Conservation (phyloP, 1,284 basidiomycete genomes). For the Sphagnurus paluster region DNA sequence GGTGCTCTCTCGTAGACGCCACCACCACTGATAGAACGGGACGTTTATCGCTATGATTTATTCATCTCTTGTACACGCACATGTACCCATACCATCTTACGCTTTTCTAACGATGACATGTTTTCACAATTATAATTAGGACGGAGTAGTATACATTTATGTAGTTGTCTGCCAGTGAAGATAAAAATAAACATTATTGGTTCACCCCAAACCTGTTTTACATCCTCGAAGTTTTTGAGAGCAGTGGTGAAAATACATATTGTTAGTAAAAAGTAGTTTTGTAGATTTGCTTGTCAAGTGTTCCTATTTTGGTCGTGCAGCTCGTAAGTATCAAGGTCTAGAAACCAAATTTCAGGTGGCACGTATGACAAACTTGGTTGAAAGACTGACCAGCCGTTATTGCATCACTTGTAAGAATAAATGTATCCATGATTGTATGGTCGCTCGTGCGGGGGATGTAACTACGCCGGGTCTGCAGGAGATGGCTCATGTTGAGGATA, state of each 20-base stretch:
- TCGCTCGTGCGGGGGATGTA: background rate
- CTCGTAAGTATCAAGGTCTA: constrained; percentile 7
- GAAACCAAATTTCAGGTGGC: too few species aligned
- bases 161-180: background rate
- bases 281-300: too few species aligned
- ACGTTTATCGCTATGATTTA: too few species aligned
- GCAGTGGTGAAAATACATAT: too few species aligned
- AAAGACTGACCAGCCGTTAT: constrained; percentile 4
- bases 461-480: constrained; percentile 9
- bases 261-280: background rate
- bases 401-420: constrained; percentile 9
- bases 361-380: background rate
- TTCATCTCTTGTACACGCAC: too few species aligned
- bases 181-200: constrained; percentile 7
- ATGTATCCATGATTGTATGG: constrained; percentile 9
- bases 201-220: too few species aligned
- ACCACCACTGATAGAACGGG: constrained; percentile 22
- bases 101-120: constrained; percentile 7
- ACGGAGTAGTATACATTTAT: constrained; percentile 9
- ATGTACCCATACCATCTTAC: constrained; percentile 8
- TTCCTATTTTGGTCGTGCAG: background rate
- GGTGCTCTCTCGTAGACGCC: constrained; percentile 30
- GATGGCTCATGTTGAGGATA: constrained; percentile 26
- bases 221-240: too few species aligned
- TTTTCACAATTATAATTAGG: constrained; percentile 4